Evolutionary conservation across 2,329 filamentous ascomycete species (phyloP), one percentile per base, ranked within the genome.

Genomic region (Stachybotrys chlorohalonatus): DNA sequence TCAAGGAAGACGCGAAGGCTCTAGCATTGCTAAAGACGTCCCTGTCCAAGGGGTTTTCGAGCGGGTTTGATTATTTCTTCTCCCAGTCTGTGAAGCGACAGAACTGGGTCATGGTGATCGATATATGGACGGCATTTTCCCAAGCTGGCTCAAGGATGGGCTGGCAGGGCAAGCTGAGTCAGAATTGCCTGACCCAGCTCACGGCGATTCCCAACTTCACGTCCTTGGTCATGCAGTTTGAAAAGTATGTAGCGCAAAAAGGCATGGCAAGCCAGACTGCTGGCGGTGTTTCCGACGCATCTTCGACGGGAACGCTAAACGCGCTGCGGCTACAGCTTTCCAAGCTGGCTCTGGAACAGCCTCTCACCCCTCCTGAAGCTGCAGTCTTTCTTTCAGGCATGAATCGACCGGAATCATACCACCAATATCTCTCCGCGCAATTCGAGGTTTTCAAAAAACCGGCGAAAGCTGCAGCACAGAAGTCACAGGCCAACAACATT

Each of bases 11-110:
- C 5, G 15, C 62, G 3, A 61, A 63, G 11, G 79, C 79, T 0
- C 57, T 78, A 15, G 59, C 66, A 2, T 60, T 73, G 17, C 77
- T 78, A 58, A 67, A 64, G 46, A 61, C 57, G 3, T 75, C 73
- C 4, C 57, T 80, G 9, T 56, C 68, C 6, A 61, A 60, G 11
- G 62, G 65, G 6, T 61, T 74, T 31, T 63, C 66, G 1, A 66
- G 70, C 7, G 76, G 74, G 2, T 60, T 81, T 7, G 76, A 79
- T 49, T 63, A 72, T 16, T 58, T 82, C 6, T 58, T 79, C 16
- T 66, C 73, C 7, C 65, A 73, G 49, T 69, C 70, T 2, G 66
- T 82, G 39, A 63, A 59, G 32, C 63, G 63, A 16, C 32, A 42
- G 11, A 36, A 52, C n/a, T 52, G 50, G 50, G n/a, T 15, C 7